A percentile compares a stretch with the other conserved stretches of the same genome.
Conservation (phyloP, 2,329 filamentous ascomycete genomes). For the Cladosporium sp. region DNA sequence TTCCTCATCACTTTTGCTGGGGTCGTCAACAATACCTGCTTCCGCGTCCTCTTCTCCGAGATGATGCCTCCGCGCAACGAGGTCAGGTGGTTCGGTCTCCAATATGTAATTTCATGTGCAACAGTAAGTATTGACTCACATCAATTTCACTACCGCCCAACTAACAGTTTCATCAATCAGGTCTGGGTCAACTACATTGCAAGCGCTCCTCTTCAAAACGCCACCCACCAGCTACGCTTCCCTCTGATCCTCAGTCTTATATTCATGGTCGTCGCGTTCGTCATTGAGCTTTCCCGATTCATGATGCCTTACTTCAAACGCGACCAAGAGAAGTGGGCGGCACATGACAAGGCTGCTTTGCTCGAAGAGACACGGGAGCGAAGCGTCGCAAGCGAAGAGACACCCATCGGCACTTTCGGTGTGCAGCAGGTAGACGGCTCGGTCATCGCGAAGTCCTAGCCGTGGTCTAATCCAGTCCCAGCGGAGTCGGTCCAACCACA, state of each 20-base stretch:
- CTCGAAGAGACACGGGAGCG: neutral
- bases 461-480: neutral
- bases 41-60: constrained; percentile 23
- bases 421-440: neutral
- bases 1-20: constrained; percentile 19
- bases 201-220: constrained; percentile 22
- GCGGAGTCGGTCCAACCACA: neutral
- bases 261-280: constrained; percentile 11
- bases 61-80: constrained; percentile 23
- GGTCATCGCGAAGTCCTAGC: neutral
- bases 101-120: constrained; percentile 22
- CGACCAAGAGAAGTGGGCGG: neutral
- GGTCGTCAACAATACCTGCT: constrained; percentile 16
- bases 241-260: constrained; percentile 21
- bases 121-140: constrained; percentile 6
- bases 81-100: constrained; percentile 22
- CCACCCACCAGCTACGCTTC: constrained; percentile 23
- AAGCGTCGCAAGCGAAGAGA: neutral
- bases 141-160: neutral
- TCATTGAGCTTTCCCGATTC: neutral
- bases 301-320: neutral
- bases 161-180: neutral
- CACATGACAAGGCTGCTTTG: neutral
- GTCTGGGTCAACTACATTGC: constrained; percentile 25
- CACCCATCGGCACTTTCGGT: neutral